Percentiles rank a stretch among this genome's conserved stretches.
These are phyloP conservation scores for Xylariomycetidae sp. DNA, from an alignment of 2,329 filamentous ascomycete genomes.

Conservation along the genomic window DNA sequence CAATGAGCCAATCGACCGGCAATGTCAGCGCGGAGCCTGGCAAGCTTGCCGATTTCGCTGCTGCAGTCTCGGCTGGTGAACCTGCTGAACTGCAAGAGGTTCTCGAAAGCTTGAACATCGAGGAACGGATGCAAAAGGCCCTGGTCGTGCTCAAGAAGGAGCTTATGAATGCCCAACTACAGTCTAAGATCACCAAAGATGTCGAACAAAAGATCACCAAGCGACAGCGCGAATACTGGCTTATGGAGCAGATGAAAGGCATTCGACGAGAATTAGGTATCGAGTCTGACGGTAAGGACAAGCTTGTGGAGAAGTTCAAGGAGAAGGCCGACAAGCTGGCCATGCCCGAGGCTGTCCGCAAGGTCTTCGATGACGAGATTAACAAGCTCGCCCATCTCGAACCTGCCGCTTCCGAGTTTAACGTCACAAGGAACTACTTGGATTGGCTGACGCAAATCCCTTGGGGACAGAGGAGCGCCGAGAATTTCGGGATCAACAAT, in stretches of 20 bases:
- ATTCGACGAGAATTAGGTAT: constrained; percentile 93
- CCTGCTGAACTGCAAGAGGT: constrained; percentile 89
- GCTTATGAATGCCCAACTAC: constrained; percentile 93
- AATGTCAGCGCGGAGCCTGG: constrained; percentile 93
- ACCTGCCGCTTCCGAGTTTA: constrained; percentile 94
- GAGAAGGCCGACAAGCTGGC: constrained; percentile 89
- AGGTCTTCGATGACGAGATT: constrained; percentile 96
- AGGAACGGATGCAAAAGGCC: constrained; percentile 87
- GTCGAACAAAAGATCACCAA: constrained; percentile 97
- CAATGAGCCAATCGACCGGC: constrained; percentile 87
- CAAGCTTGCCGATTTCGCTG: constrained; percentile 94
- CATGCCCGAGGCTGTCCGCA: constrained; percentile 94
- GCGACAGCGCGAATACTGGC: constrained; percentile 93
- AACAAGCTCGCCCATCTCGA: constrained; percentile 96
- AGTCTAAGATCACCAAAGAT: constrained; percentile 96
- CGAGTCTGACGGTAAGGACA: constrained; percentile 96
- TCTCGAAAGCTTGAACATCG: constrained; percentile 80
- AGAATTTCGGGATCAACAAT: constrained; percentile 94
- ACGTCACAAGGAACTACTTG: constrained; percentile 95
- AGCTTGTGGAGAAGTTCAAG: constrained; percentile 94
- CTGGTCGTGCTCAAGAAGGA: constrained; percentile 94
- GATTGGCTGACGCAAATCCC: constrained; percentile 99
- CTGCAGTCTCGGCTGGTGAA: constrained; percentile 91
- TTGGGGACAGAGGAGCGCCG: constrained; percentile 90
- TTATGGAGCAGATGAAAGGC: constrained; percentile 99